A percentile compares a stretch with the other conserved stretches of the same genome.
Conservation (phyloP, 768 basidiomycete genomes). For the Tylopilus rubrobrunneus region DNA sequence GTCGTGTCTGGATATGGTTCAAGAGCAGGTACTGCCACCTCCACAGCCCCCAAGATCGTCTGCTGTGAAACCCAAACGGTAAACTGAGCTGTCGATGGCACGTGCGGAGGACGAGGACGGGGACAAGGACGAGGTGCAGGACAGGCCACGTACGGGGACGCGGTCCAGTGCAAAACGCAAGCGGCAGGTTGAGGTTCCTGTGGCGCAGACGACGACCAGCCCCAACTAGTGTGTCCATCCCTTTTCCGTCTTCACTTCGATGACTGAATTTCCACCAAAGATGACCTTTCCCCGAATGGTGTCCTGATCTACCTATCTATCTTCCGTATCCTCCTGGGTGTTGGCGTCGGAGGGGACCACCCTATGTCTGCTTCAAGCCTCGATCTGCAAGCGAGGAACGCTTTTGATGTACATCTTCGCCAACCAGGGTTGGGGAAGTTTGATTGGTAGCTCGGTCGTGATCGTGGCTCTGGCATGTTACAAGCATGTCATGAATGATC, state of each 20-base stretch:
- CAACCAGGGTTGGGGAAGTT: conserved; percentile 75
- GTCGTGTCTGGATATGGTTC: conserved; percentile 6
- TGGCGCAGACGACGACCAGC: conserved; percentile 17
- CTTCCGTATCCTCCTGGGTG: conserved; percentile 69
- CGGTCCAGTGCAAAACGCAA: background rate
- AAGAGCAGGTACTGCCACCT: background rate
- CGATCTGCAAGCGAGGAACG: conserved; percentile 60
- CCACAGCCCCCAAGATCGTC: background rate
- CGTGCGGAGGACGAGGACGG: too few species aligned
- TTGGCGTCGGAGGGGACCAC: conserved; percentile 80
- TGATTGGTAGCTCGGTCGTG: conserved; percentile 58
- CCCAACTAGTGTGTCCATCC: conserved; percentile 46
- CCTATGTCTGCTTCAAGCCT: conserved; percentile 61
- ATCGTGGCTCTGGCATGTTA: conserved; percentile 64
- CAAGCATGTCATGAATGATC: conserved; percentile 56
- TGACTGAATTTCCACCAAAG: conserved; percentile 18
- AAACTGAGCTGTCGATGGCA: background rate
- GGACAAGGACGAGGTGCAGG: too few species aligned
- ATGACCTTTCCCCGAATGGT: conserved; percentile 46
- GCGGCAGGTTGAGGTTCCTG: too few species aligned
- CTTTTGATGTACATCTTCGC: conserved; percentile 76
- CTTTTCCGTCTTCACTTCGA: background rate
- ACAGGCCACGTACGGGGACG: background rate
- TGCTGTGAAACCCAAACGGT: conserved; percentile 13
- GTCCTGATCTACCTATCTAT: conserved; percentile 60